Percentiles rank a stretch among this genome's conserved stretches.
Evolutionary conservation across 768 basidiomycete species (phyloP).

Genomic region (Leccinum longicurvipes): DNA sequence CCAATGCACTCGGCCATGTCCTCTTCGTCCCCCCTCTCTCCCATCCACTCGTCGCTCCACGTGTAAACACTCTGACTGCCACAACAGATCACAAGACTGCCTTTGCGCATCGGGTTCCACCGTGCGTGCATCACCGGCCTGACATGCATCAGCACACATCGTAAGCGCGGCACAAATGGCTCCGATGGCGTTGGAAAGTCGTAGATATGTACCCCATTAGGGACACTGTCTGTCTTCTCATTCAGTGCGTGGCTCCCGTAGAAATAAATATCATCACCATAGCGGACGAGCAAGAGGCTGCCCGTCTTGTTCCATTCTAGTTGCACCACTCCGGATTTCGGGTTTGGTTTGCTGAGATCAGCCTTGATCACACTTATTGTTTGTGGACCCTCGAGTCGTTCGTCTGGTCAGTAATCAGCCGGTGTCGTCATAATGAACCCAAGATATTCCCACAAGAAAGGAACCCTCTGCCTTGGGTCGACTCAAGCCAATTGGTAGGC

Average conservation of each 20-base stretch:
- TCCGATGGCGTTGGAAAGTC: constrained; percentile 63
- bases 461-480: constrained; percentile 82
- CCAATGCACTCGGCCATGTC: constrained; percentile 92
- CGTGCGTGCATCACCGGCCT: constrained; percentile 60
- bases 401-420: constrained; percentile 43
- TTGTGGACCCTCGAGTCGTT: constrained; percentile 56
- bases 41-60: constrained; percentile 83
- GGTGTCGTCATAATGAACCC: background rate
- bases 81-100: constrained; percentile 64
- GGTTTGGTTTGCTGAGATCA: constrained; percentile 60
- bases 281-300: constrained; percentile 67
- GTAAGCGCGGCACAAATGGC: constrained; percentile 56
- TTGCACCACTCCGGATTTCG: constrained; percentile 66
- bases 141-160: constrained; percentile 65
- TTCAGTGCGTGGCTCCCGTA: background rate
- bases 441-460: constrained; percentile 62
- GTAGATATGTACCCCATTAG: constrained; percentile 65
- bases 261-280: constrained; percentile 44
- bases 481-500: constrained; percentile 78
- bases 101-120: constrained; percentile 87
- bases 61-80: constrained; percentile 64
- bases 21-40: constrained; percentile 52
- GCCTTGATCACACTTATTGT: constrained; percentile 46
- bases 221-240: constrained; percentile 49
- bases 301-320: constrained; percentile 83